Evolutionary conservation across 2,329 filamentous ascomycete species (phyloP), one percentile per base, ranked within the genome.

Genomic region (Onygenales sp.): DNA sequence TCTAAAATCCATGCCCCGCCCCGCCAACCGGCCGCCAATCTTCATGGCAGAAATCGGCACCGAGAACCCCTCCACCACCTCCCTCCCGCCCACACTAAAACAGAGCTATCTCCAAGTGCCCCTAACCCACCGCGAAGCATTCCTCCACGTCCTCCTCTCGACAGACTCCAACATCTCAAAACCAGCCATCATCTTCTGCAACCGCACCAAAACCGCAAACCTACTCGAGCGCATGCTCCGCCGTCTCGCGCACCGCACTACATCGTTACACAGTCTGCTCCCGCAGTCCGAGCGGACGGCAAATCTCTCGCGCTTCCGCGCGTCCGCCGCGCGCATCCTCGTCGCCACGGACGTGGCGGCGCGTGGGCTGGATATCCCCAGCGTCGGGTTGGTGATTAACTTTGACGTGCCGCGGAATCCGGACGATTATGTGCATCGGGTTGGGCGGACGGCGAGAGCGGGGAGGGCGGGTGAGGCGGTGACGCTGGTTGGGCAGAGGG

Each of bases 381-480:
- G 90, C 60, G 92, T 97, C 6, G 85, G 81, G 52, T 72, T 97
- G 13, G 93, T 98, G 2, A 75, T 98, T 65, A 97, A 98, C 71
- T 98, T 91, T 70, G 93, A 98, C 66, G 83, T 98, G 0, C 93
- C 93, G 0, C 84, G 92, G n/a, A 89, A 96, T 65, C 89, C 92
- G 2, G 91, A 96, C 67, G 92, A 96, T 70, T 98, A 98, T 69
- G 93, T 98, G 59, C 93, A 98, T 74, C 84, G 93, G 10, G 92
- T 96, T 49, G 93, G 93, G 68, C 86, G 93, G 71, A 98, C 93
- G 10, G 93, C 93, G 3, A 85, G 93, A 80, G 93, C 93, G 0
- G 93, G 93, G 0, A 81, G 90, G 44, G 78, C 77, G 51, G 93
- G 93, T 63, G 85, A 90, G 59, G 84, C 87, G 4, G 83, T 96